phyloP scores from a whole-genome alignment of 108 stramenopile species.

The Pseudonitzschia delicatissima region DNA sequence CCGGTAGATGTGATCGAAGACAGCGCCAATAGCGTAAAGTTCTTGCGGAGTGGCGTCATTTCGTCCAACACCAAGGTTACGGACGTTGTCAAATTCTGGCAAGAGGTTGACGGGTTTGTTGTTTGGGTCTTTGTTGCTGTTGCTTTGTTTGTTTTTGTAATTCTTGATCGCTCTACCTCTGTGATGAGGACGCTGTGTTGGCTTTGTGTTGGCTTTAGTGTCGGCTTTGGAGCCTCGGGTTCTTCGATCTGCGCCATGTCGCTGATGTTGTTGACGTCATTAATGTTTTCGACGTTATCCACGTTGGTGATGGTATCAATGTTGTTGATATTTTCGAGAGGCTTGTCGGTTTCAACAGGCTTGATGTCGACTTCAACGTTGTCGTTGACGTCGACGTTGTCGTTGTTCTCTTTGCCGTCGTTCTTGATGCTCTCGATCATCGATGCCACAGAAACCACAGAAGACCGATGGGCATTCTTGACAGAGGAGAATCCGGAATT shows the following conservation, averaged over 20 bases:
- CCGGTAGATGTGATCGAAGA: conserved; percentile 8
- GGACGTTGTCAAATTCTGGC: conserved; percentile 3
- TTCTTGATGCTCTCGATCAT: not conserved
- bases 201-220: not conserved
- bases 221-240: too few species aligned
- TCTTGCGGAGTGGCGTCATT: conserved; percentile 3
- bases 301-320: not conserved
- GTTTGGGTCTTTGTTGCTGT: not conserved
- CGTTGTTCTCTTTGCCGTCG: not conserved
- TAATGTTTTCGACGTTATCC: not conserved
- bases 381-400: not conserved
- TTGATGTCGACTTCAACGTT: not conserved
- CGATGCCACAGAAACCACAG: not conserved
- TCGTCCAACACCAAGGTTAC: not conserved
- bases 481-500: not conserved
- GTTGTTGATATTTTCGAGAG: not conserved
- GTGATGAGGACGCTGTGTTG: too few species aligned
- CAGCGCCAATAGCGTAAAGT: conserved; percentile 8
- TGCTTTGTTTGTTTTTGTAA: too few species aligned
- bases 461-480: not conserved
- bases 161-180: too few species aligned
- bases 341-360: too few species aligned
- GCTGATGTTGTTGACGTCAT: not conserved
- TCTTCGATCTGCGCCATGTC: too few species aligned
- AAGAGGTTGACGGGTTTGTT: not conserved